Percentiles rank a stretch among this genome's conserved stretches.
Conservation (phyloP, 2,329 filamentous ascomycete genomes). For the Clarireedia monteithiana region DNA sequence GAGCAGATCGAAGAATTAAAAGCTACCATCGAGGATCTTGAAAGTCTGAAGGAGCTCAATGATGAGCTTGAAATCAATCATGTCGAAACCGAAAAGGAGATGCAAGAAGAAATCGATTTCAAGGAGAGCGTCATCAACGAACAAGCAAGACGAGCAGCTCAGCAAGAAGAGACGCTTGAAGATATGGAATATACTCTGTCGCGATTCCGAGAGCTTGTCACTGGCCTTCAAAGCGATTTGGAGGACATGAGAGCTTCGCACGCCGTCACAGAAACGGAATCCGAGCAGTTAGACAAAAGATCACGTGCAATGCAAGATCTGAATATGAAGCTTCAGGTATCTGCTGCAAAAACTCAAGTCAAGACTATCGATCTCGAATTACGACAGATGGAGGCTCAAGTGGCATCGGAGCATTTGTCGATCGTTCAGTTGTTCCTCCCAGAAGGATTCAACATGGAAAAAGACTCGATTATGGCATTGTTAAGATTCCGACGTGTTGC, state of each 20-base stretch:
- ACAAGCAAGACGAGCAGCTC: slow-evolving; percentile 60
- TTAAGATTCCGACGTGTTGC: slow-evolving; percentile 80
- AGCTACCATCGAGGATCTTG: slow-evolving; percentile 75
- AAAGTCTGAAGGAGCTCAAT: slow-evolving; percentile 83
- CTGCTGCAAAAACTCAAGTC: slow-evolving; percentile 82
- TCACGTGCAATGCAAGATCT: slow-evolving; percentile 95
- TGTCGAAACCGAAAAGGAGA: slow-evolving; percentile 84
- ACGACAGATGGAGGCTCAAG: slow-evolving; percentile 76
- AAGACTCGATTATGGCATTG: slow-evolving; percentile 80
- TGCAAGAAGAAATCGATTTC: slow-evolving; percentile 89
- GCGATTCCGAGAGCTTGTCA: slow-evolving; percentile 83
- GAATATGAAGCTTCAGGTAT: slow-evolving; percentile 87
- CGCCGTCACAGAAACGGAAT: slow-evolving; percentile 86
- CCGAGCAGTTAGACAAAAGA: slow-evolving; percentile 79
- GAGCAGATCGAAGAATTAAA: slow-evolving; percentile 80
- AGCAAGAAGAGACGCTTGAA: slow-evolving; percentile 73
- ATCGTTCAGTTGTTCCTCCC: slow-evolving; percentile 88
- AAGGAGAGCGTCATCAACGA: slow-evolving; percentile 80
- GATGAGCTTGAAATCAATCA: slow-evolving; percentile 94
- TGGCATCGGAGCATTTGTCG: slow-evolving; percentile 78
- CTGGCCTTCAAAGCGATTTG: slow-evolving; percentile 74
- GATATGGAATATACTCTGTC: slow-evolving; percentile 87
- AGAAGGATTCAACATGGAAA: slow-evolving; percentile 71
- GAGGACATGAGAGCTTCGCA: slow-evolving; percentile 90
- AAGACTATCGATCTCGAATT: slow-evolving; percentile 93